These are phyloP conservation scores for Ajuga reptans DNA, from an alignment of 305 asterid genomes.

Conservation along the genomic window DNA sequence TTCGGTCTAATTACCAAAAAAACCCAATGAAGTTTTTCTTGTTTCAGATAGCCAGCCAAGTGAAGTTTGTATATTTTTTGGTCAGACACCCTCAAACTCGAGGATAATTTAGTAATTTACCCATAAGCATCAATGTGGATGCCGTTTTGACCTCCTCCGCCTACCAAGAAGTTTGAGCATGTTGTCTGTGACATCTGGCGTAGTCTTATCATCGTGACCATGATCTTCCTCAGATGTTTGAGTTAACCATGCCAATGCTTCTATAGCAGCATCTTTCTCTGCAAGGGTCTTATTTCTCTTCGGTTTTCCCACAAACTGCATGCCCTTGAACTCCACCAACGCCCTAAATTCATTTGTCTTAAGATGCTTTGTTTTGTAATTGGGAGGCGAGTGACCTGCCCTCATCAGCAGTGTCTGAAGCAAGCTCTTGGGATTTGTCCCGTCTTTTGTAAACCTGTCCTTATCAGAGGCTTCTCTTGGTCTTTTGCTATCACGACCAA, in stretches of 20 bases:
- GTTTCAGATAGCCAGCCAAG: no score
- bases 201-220: conserved; percentile 30
- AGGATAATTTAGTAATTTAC: not conserved
- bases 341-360: conserved; percentile 92
- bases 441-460: conserved; percentile 75
- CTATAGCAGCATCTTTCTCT: conserved; percentile 91
- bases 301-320: conserved; percentile 97
- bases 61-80: no score
- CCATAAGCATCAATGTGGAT: conserved; percentile 21
- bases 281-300: conserved; percentile 77
- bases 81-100: not conserved
- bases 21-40: no score
- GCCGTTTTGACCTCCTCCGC: conserved; percentile 60
- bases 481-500: conserved; percentile 82
- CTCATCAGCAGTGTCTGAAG: conserved; percentile 90
- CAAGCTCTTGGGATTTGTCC: conserved; percentile 87
- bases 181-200: conserved; percentile 75
- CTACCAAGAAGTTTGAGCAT: conserved; percentile 82
- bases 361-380: conserved; percentile 88
- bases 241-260: conserved; percentile 91
- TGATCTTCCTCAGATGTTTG: conserved; percentile 56
- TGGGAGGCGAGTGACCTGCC: conserved; percentile 96
- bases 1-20: no score
- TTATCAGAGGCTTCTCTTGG: conserved; percentile 37
- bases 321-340: conserved; percentile 82